These are phyloP conservation scores for Apium graveolens DNA, from an alignment of 129 eudicot species.

Conservation along the genomic window DNA sequence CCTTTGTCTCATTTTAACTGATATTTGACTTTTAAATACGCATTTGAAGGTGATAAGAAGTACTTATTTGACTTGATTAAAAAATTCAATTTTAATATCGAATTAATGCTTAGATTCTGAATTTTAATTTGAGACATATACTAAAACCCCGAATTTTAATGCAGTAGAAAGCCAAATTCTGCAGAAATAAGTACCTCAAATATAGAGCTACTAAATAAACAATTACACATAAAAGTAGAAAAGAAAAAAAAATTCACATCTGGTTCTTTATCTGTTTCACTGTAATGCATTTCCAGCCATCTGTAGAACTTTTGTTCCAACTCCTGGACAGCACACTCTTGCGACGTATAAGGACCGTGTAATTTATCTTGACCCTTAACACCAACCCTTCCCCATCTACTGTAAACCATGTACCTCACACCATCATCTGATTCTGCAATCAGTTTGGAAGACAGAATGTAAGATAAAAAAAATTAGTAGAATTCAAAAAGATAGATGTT, in stretches of 20 bases:
- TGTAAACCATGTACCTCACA: constrained; percentile 65
- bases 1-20: no score
- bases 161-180: neutral
- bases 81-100: no score
- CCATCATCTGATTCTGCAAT: constrained; percentile 85
- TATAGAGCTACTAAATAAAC: neutral
- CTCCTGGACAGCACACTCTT: constrained; percentile 50
- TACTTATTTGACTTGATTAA: no score
- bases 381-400: constrained; percentile 98
- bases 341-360: constrained; percentile 57
- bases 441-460: neutral
- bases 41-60: no score
- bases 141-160: neutral
- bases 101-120: no score
- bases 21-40: no score
- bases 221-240: no score
- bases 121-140: neutral
- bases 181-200: neutral
- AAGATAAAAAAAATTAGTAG: neutral
- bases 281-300: constrained; percentile 98
- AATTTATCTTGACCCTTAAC: constrained; percentile 81
- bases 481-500: neutral
- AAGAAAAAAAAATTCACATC: constrained; percentile 36
- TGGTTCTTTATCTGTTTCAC: constrained; percentile 41
- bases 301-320: constrained; percentile 82